Evolutionary conservation across 176 grass and related monocot genomes (phyloP), one percentile per base, ranked within the genome.

Genomic region (Oryza meyeriana): DNA sequence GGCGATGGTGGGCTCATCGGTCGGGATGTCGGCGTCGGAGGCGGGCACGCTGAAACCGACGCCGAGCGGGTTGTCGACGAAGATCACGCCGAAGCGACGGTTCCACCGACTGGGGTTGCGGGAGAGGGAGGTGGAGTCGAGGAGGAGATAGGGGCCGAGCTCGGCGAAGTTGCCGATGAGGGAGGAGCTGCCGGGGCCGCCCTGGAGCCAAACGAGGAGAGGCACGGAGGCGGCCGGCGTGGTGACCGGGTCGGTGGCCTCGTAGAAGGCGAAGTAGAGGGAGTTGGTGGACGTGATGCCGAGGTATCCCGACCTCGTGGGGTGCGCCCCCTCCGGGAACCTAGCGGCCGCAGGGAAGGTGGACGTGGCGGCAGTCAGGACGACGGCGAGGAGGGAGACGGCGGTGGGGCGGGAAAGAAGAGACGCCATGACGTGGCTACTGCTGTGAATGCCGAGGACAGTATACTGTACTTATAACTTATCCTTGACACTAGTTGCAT

Each of bases 41-140:
- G 69, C 45, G 3, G 86, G 35, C 55, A 57, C 26, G 89, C 94
- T 97, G 86, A 91, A 97, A 26, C 91, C 91, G 42, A 91, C 32
- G 44, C 94, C 91, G 58, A 93, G 88, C 2, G 94, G 94, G 86
- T 72, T 89, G 86, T 97, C 94, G 30, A 97, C 63, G 83, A 97
- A 93, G 71, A 97, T 63, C 17, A 97, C 58, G 70, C 84, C 84
- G 45, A 97, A 93, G 25, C 81, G 86, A 3, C 78, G 84, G 91
- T 93, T 93, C 94, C 90, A 96, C 14, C 71, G 62, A 77, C 79
- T 40, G 47, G 50, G 83, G 76, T 96, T 91, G 10, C 9, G 41
- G 22, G 69, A 57, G 88, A 93, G 90, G 52, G 83, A 28, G 30
- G 40, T 36, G 79, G 45, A 42, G 44, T 40, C 26, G 65, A 83